These are phyloP conservation scores for Phytopythium litorale DNA, from an alignment of 352 stramenopile genomes.

Conservation along the genomic window DNA sequence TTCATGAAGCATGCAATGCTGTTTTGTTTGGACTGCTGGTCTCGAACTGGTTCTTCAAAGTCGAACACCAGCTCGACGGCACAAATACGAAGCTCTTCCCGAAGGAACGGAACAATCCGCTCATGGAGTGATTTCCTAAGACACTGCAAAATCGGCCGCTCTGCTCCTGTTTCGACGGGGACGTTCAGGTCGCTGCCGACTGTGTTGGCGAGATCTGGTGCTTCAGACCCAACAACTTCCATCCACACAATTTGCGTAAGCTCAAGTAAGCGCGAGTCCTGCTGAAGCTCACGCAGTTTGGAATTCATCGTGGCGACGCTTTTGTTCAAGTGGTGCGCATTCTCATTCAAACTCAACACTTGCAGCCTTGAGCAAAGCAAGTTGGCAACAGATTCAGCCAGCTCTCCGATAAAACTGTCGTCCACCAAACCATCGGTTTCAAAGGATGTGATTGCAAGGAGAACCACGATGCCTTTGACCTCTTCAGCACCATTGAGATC, in stretches of 20 bases:
- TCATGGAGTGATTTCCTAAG: background rate
- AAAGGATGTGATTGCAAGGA: background rate
- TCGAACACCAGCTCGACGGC: background rate
- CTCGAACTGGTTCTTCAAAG: background rate
- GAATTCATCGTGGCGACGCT: background rate
- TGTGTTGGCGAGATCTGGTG: background rate
- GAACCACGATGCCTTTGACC: background rate
- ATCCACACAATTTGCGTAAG: slow-evolving; percentile 7
- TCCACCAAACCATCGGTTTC: background rate
- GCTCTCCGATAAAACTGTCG: background rate
- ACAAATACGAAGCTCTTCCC: background rate
- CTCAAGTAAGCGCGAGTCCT: slow-evolving; percentile 1
- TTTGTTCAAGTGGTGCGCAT: background rate
- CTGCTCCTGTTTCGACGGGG: background rate
- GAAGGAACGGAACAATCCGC: slow-evolving; percentile 1
- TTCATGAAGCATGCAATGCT: background rate
- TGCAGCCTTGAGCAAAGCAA: background rate
- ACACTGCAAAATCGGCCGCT: background rate
- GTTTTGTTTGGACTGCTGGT: background rate
- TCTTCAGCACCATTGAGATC: background rate
- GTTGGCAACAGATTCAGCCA: background rate
- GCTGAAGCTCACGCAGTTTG: background rate
- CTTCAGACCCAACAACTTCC: background rate
- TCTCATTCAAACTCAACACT: background rate
- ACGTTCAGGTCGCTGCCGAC: background rate